Conservation (phyloP, 805 yeast genomes). For the Saccharomycopsis schoenii region DNA sequence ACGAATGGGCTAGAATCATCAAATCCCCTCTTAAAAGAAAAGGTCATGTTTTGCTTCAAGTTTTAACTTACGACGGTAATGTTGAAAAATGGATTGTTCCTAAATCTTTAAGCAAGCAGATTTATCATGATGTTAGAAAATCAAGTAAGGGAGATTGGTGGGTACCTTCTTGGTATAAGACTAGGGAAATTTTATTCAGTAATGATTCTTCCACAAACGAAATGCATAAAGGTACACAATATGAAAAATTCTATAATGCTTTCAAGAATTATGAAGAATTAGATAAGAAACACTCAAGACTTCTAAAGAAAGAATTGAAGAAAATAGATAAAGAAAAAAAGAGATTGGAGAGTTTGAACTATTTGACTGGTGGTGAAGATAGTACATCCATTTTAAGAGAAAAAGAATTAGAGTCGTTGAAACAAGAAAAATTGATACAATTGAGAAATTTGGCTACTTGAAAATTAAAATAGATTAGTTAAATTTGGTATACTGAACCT, state of each 20-base stretch:
- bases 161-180: conserved; percentile 56
- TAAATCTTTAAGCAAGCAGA: conserved; percentile 60
- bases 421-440: background rate
- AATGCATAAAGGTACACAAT: conserved; percentile 11
- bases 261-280: conserved; percentile 27
- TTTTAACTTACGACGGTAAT: conserved; percentile 72
- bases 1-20: conserved; percentile 65
- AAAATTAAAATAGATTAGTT: background rate
- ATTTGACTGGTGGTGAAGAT: background rate
- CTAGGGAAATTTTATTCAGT: conserved; percentile 28
- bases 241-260: conserved; percentile 21
- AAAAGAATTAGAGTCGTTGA: background rate
- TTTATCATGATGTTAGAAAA: conserved; percentile 86
- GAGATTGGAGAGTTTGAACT: background rate
- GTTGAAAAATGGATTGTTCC: conserved; percentile 86
- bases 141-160: conserved; percentile 78
- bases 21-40: conserved; percentile 65
- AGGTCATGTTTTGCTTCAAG: conserved; percentile 70
- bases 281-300: conserved; percentile 19
- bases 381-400: background rate
- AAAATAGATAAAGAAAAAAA: conserved; percentile 16
- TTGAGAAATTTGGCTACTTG: background rate
- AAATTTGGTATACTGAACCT: background rate
- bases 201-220: conserved; percentile 26
- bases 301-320: conserved; percentile 4